Conservation (phyloP, 495 filamentous ascomycete species). For the Hypoxylon intermedium region DNA sequence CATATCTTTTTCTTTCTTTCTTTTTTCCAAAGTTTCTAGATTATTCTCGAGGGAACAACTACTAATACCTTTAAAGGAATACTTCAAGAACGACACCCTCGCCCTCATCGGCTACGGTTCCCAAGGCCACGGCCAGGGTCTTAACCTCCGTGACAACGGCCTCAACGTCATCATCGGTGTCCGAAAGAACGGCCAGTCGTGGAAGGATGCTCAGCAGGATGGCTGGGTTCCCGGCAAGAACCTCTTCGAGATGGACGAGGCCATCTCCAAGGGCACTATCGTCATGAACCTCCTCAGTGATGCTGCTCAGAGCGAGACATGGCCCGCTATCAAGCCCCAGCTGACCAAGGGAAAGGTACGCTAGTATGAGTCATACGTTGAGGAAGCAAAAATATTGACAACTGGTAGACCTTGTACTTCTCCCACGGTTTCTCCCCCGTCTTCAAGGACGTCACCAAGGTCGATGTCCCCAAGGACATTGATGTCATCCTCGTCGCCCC, state of each 20-base stretch:
- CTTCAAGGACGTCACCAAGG: slow-evolving; percentile 99
- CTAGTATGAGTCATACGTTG: slow-evolving; percentile 23
- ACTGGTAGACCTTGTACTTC: slow-evolving; percentile 90
- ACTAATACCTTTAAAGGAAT: slow-evolving; percentile 67
- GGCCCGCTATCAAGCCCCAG: slow-evolving; percentile 96
- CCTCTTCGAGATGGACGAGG: slow-evolving; percentile 96
- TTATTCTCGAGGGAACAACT: not conserved
- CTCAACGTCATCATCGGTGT: slow-evolving; percentile 98
- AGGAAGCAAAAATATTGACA: slow-evolving; percentile 25
- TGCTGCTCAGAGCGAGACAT: slow-evolving; percentile 97
- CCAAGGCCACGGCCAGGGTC: slow-evolving; percentile 96
- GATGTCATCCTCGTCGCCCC: slow-evolving; percentile 99
- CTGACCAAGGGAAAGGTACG: slow-evolving; percentile 94
- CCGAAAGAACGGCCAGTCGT: slow-evolving; percentile 95
- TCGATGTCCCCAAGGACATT: slow-evolving; percentile 91
- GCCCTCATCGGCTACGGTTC: slow-evolving; percentile 99
- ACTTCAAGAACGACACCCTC: slow-evolving; percentile 99
- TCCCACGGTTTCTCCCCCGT: slow-evolving; percentile 99
- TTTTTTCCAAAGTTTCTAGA: not conserved
- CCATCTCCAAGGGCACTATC: slow-evolving; percentile 90
- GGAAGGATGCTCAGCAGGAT: slow-evolving; percentile 95
- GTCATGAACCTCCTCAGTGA: slow-evolving; percentile 99
- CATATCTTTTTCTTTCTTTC: not conserved
- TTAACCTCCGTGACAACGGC: slow-evolving; percentile 99
- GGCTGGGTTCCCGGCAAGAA: slow-evolving; percentile 98